These are phyloP conservation scores for Peronospora belbahrii DNA, from an alignment of 352 stramenopile species.

Conservation along the genomic window DNA sequence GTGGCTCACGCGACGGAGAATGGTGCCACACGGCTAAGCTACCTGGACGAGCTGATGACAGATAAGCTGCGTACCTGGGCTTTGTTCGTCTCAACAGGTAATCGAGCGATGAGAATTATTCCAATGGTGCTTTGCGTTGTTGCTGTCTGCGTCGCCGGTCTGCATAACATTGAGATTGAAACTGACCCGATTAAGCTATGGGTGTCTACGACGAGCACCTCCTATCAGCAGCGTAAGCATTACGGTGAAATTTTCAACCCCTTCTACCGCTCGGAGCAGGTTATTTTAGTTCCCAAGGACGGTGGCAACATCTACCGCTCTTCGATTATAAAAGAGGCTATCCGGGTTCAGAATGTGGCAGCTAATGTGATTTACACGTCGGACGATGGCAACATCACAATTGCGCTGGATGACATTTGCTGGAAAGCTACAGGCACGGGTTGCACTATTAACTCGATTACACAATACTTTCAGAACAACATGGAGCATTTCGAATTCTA, in stretches of 20 bases:
- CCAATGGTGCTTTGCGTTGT: constrained; percentile 29
- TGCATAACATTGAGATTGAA: constrained; percentile 44
- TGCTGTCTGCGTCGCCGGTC: constrained; percentile 27
- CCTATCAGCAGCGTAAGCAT: constrained; percentile 49
- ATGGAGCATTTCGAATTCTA: constrained; percentile 56
- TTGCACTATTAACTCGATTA: constrained; percentile 51
- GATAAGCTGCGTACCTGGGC: constrained; percentile 35
- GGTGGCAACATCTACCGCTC: constrained; percentile 45
- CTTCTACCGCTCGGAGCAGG: constrained; percentile 64
- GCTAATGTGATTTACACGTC: constrained; percentile 34
- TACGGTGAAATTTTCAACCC: constrained; percentile 60
- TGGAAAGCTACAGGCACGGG: constrained; percentile 56
- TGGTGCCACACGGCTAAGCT: constrained; percentile 23
- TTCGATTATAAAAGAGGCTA: constrained; percentile 42
- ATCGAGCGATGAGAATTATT: constrained; percentile 37
- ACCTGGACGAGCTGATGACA: constrained; percentile 40
- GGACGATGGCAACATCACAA: constrained; percentile 12
- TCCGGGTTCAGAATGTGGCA: constrained; percentile 40
- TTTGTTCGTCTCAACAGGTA: constrained; percentile 30
- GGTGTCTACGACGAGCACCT: constrained; percentile 47
- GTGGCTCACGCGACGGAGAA: constrained; percentile 19
- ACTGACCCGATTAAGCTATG: constrained; percentile 59
- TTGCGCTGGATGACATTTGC: constrained; percentile 47
- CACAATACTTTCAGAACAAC: constrained; percentile 63
- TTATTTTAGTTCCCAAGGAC: constrained; percentile 60